Evolutionary conservation across 352 stramenopile species (phyloP), one percentile per base, ranked within the genome.

Genomic region (Phytopythium helicoides): DNA sequence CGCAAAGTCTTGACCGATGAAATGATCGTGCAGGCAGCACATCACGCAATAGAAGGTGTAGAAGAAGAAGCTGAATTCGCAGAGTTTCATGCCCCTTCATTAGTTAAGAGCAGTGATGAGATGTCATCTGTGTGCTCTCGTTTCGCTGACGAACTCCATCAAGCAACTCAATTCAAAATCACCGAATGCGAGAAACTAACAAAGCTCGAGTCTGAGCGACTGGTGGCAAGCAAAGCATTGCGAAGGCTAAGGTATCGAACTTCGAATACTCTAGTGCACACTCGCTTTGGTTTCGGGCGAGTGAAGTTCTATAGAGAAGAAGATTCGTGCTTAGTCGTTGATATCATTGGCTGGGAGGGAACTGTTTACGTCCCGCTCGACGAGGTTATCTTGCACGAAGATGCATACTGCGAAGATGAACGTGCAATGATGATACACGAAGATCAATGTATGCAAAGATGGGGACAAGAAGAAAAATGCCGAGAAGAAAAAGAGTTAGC

Each of bases 11-110:
- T 44, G 3, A 22, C 28, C 11, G 15, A 37, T 23, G 0, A 15
- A 14, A 14, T 6, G 1, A 14, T 3, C 4, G 18, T 35, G 21
- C 48, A 86, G 73, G 50, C 52, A 7, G 75, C 74, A 2, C 68
- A 69, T 48, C 69, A 78, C 28, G 72, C 71, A 0, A 73, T 84
- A 3, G 75, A 87, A 71, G 82, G 80, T 3, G 76, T 89, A 1
- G 78, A 91, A 54, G 78, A 93, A 60, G 80, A 91, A 37, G 80
- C 80, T 1, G 76, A 89, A 47, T 86, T 91, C 49, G 78, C 80
- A 0, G 81, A 89, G 41, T 83, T 81, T 18, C 78, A 93, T 45
- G 78, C 73, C 0, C 73, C 76, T 7, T 66, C 82, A 21, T 60
- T 93, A 1, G 66, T 89, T 31, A 63, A 71, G 48, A 87, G 63